phyloP scores from a whole-genome alignment of 2,329 filamentous ascomycete genomes.

The Trichoderma arundinaceum region DNA sequence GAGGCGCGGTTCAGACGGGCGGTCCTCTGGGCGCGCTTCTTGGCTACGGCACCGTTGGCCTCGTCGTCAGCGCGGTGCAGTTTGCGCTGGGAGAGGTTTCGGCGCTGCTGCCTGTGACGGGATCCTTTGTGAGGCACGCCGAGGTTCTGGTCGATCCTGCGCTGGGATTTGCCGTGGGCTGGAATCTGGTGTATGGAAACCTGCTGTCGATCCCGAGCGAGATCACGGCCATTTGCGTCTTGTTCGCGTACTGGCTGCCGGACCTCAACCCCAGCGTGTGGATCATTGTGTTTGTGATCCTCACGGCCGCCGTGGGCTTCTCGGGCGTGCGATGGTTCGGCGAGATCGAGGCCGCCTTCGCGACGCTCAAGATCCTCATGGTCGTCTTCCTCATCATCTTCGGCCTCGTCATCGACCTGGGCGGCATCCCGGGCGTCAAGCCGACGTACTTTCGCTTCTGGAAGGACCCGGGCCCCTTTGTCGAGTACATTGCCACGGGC shows the following conservation, averaged over 20 bases:
- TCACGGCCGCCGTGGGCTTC: slow-evolving; percentile 63
- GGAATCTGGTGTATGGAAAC: slow-evolving; percentile 62
- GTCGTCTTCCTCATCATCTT: slow-evolving; percentile 67
- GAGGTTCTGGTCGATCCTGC: slow-evolving; percentile 67
- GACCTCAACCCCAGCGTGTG: slow-evolving; percentile 60
- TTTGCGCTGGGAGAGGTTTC: slow-evolving; percentile 65
- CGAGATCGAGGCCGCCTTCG: slow-evolving; percentile 61
- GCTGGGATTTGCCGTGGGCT: slow-evolving; percentile 60
- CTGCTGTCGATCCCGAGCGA: slow-evolving; percentile 62
- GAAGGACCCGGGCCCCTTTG: slow-evolving; percentile 70
- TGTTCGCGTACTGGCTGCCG: slow-evolving; percentile 66
- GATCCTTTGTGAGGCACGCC: slow-evolving; percentile 65
- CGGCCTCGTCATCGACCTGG: slow-evolving; percentile 66
- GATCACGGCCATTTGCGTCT: slow-evolving; percentile 65
- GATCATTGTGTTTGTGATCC: slow-evolving; percentile 55
- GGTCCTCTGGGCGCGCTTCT: slow-evolving; percentile 56
- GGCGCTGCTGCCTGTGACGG: slow-evolving; percentile 66
- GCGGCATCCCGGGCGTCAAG: slow-evolving; percentile 63
- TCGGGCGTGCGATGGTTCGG: slow-evolving; percentile 64
- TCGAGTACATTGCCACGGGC: slow-evolving; percentile 65
- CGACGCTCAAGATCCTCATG: slow-evolving; percentile 62
- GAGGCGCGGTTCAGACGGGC: slow-evolving; percentile 57
- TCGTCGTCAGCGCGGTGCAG: slow-evolving; percentile 63
- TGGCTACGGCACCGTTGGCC: slow-evolving; percentile 61
- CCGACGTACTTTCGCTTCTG: slow-evolving; percentile 72